Base-by-base conservation (phyloP, 768 basidiomycete genomes). In the Leucocoprinus leucothites region DNA sequence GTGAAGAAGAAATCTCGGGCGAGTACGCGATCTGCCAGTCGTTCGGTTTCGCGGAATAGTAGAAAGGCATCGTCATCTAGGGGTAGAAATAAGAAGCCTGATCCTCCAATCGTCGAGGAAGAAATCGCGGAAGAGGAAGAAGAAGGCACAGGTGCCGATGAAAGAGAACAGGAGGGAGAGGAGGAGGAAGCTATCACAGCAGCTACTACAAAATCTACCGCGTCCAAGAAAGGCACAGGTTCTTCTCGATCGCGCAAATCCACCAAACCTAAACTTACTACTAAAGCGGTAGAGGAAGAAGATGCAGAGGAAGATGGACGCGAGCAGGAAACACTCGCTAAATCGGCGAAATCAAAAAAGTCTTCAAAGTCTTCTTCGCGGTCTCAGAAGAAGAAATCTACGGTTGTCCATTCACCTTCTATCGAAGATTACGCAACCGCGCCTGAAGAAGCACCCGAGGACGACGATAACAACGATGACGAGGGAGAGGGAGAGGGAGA, bases 401-500 rank as follows among this genome's bases (percentile, higher is more conserved):
- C 22, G 3, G 18, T 19, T n/a, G n/a, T n/a, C n/a, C n/a, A n/a
- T n/a, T 44, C 50, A 18, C 40, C 28, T n/a, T 5, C 42, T 7
- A 13, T 26, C 9, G 42, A 43, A 63, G 72, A 67, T 3, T 64
- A 72, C 43, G 77, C 78, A 67, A 42, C 62, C 60, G 45, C 45
- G 11, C 45, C 45, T 0, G 45, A 47, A 28, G 16, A 9, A 16
- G 25, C n/a, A 2, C 45, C 13, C 9, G 45, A 24, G 9, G 63
- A 61, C 16, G 64, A 60, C 26, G 67, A 67, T 19, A 62, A 65
- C 2, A 62, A 62, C 2, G 57, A 56, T 3, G 7, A 43, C n/a
- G 55, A 49, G 21, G 55, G 42, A n/a, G 48, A 34, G 31, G 31
- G 13, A 34, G 13, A 34, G 31, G n/a, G n/a, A n/a, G n/a, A n/a